Percentiles rank a stretch among this genome's conserved stretches.
Conservation (phyloP, 305 asterid genomes). For the Withania somnifera region DNA sequence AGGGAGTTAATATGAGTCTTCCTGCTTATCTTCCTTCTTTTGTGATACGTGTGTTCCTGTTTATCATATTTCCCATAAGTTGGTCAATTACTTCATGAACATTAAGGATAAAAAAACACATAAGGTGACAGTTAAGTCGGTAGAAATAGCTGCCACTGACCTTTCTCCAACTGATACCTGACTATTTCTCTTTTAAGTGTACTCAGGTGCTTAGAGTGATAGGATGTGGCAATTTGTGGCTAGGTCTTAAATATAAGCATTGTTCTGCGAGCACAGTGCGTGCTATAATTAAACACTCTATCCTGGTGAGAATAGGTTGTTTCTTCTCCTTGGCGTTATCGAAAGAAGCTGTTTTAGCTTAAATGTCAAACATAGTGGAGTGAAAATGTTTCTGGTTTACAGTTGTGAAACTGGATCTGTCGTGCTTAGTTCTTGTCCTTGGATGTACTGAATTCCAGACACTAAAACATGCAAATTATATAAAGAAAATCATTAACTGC, state of each 20-base stretch:
- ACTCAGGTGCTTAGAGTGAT: not conserved
- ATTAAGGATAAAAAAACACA: not conserved
- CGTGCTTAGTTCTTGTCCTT: not conserved
- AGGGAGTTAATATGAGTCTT: not conserved
- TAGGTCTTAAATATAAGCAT: not conserved
- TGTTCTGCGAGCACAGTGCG: not conserved
- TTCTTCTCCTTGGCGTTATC: not conserved
- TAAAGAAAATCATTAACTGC: not conserved
- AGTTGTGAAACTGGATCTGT: not conserved
- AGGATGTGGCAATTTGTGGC: not conserved
- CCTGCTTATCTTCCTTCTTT: not conserved
- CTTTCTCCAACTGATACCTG: not conserved
- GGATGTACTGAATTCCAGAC: not conserved
- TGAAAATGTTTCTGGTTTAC: not conserved
- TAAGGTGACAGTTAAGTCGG: not conserved
- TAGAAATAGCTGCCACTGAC: not conserved
- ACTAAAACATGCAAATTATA: not conserved
- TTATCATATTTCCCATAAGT: not conserved
- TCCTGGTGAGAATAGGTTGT: not conserved
- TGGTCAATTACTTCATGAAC: not conserved
- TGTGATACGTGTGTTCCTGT: not conserved
- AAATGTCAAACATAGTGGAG: not conserved
- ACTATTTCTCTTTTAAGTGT: not conserved
- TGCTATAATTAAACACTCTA: not conserved
- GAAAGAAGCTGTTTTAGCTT: not conserved